Evolutionary conservation across 208 protist species (phyloP), one percentile per base, ranked within the genome.

Genomic region (Trypanosoma platydactyli): DNA sequence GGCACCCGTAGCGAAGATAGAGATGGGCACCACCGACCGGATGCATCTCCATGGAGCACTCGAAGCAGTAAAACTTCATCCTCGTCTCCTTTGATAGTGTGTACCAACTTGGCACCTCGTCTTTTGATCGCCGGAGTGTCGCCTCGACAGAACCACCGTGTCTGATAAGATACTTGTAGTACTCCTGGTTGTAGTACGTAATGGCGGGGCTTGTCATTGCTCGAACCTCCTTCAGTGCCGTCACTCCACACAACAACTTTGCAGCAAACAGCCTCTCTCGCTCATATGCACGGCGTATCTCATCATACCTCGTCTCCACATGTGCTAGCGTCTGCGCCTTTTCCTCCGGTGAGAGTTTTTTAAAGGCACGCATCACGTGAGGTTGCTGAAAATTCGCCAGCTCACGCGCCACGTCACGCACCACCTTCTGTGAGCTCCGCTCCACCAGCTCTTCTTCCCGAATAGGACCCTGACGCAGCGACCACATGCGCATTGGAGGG

Each of bases 61-160:
- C 76, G 68, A 95, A 92, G 63, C 81, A 83, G 46, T 66, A 84
- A 71, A 82, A 91, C 20, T 64, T 57, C 0, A 57, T n/a, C 58
- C 48, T 52, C 64, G 84, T 68, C 60, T 90, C 85, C 25, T 64
- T 57, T 5, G 79, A 59, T 52, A 94, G 53, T 53, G 46, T 35
- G 15, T 15, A n/a, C 77, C 77, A 92, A 15, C 42, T 40, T 5
- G 61, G 53, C 18, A 64, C 20, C 48, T 64, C 69, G 2, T 51
- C 35, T 15, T 45, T 50, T 13, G 40, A 29, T 5, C 7, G 13
- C 18, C 48, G n/a, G 13, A 44, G 22, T 6, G 53, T 69, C 7
- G 30, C 24, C 3, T 81, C 80, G 9, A 66, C 77, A 42, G 65
- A 79, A 24, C 89, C 89, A 0, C 74, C 60, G 24, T 76, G 59